Conservation (phyloP, 495 filamentous ascomycete genomes). For the Penicillium odoratum region DNA sequence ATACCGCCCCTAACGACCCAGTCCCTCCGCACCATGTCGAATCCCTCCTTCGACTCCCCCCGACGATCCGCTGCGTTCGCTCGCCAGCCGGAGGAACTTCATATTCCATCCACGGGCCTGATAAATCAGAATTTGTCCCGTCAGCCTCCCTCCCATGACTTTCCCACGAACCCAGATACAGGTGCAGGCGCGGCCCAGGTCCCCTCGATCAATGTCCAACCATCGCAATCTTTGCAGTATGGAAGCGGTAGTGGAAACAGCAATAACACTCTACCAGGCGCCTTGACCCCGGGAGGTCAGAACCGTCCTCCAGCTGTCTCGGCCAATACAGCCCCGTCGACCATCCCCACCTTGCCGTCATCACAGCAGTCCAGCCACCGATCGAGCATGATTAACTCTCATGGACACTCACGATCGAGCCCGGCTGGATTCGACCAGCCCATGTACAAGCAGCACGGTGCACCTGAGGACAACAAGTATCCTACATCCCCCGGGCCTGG, state of each 20-base stretch:
- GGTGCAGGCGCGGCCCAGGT: slow-evolving; percentile 32
- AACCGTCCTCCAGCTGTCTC: slow-evolving; percentile 65
- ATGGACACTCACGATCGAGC: slow-evolving; percentile 79
- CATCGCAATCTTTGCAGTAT: slow-evolving; percentile 60
- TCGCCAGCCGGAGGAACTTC: slow-evolving; percentile 71
- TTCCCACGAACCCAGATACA: slow-evolving; percentile 39
- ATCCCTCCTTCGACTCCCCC: slow-evolving; percentile 54
- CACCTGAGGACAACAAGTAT: slow-evolving; percentile 66
- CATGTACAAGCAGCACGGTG: slow-evolving; percentile 70
- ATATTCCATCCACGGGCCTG: slow-evolving; percentile 62
- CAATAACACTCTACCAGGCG: slow-evolving; percentile 60
- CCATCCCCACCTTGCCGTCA: slow-evolving; percentile 67
- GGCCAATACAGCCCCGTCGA: slow-evolving; percentile 68
- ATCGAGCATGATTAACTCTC: slow-evolving; percentile 61
- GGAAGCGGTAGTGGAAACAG: slow-evolving; percentile 24
- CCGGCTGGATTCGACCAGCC: slow-evolving; percentile 73
- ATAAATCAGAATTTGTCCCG: slow-evolving; percentile 40
- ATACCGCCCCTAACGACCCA: slow-evolving; percentile 19
- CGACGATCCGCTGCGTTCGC: slow-evolving; percentile 52
- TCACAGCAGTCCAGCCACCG: slow-evolving; percentile 69
- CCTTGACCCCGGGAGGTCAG: slow-evolving; percentile 65
- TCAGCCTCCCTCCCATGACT: slow-evolving; percentile 54
- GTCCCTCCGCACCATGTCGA: slow-evolving; percentile 40
- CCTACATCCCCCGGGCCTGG: slow-evolving; percentile 64
- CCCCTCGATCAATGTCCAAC: slow-evolving; percentile 68